These are phyloP conservation scores for Mycena polygramma DNA, from an alignment of 768 basidiomycete species.

Conservation along the genomic window DNA sequence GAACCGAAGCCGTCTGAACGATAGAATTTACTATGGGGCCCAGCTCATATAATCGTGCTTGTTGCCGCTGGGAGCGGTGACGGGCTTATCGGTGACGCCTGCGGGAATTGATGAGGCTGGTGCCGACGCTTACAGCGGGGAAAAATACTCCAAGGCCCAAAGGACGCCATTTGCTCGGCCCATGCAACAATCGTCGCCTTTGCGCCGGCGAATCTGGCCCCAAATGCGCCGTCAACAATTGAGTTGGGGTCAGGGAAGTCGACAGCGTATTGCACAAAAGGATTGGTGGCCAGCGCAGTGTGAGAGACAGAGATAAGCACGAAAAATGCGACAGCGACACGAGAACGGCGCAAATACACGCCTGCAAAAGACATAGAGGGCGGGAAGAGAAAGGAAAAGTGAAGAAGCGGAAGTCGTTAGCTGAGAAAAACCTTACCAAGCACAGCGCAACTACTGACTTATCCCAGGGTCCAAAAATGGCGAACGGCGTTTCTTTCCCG, in stretches of 20 bases:
- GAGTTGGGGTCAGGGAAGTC: conserved; percentile 68
- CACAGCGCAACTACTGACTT: too few relatives aligned
- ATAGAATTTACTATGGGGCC: conserved; percentile 68
- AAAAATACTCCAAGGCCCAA: conserved; percentile 68
- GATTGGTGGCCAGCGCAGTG: conserved; percentile 15
- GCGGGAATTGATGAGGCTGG: conserved; percentile 9
- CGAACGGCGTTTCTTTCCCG: too few relatives aligned
- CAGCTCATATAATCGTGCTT: conserved; percentile 77
- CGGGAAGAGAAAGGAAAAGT: too few relatives aligned
- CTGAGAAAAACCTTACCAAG: too few relatives aligned
- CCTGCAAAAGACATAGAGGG: too few relatives aligned
- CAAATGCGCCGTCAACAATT: conserved; percentile 58
- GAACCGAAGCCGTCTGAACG: neutral
- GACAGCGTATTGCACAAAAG: conserved; percentile 56
- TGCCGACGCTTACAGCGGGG: neutral
- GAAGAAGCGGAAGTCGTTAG: too few relatives aligned
- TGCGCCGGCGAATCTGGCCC: conserved; percentile 55
- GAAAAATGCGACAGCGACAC: neutral
- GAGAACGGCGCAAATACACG: neutral
- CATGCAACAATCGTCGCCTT: conserved; percentile 60
- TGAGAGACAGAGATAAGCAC: conserved; percentile 9
- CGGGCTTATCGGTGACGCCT: conserved; percentile 65
- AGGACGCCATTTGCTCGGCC: conserved; percentile 57
- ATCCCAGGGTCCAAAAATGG: too few relatives aligned
- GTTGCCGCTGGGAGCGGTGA: conserved; percentile 65